A percentile compares a stretch with the other conserved stretches of the same genome.
phyloP scores from a whole-genome alignment of 148 eudicot genomes.

The Oxyria digyna region DNA sequence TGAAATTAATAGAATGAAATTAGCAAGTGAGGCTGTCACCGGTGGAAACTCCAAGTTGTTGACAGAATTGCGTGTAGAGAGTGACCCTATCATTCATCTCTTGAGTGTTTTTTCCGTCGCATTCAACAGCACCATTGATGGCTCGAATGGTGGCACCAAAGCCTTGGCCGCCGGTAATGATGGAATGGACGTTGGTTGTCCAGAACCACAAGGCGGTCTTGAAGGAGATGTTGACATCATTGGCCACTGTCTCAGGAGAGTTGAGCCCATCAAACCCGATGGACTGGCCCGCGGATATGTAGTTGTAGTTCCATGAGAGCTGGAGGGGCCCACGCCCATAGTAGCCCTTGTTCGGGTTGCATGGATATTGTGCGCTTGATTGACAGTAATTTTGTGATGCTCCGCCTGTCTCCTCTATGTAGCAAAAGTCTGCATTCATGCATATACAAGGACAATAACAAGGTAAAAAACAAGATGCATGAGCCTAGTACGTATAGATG shows the following conservation, averaged over 20 bases:
- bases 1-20: too few species aligned
- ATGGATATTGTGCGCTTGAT: conserved; percentile 17
- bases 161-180: conserved; percentile 29
- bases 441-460: too few species aligned
- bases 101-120: conserved; percentile 21
- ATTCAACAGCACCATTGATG: conserved; percentile 43
- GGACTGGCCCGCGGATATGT: conserved; percentile 4
- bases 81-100: conserved; percentile 23
- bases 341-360: conserved; percentile 11
- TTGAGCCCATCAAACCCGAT: conserved; percentile 33
- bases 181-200: conserved; percentile 28
- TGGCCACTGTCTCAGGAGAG: conserved; percentile 38
- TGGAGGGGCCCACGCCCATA: conserved; percentile 15
- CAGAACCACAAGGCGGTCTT: too few species aligned
- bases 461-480: too few species aligned
- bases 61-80: conserved; percentile 30
- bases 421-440: conserved; percentile 41
- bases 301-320: conserved; percentile 15
- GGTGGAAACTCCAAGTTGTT: conserved; percentile 35
- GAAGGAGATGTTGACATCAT: conserved; percentile 33
- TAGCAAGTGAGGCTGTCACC: conserved; percentile 41
- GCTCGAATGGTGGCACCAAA: conserved; percentile 49
- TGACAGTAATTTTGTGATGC: conserved; percentile 21
- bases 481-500: background rate
- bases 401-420: conserved; percentile 34